Evolutionary conservation across 2,329 filamentous ascomycete species (phyloP).

Genomic region (Balansia obtecta): DNA sequence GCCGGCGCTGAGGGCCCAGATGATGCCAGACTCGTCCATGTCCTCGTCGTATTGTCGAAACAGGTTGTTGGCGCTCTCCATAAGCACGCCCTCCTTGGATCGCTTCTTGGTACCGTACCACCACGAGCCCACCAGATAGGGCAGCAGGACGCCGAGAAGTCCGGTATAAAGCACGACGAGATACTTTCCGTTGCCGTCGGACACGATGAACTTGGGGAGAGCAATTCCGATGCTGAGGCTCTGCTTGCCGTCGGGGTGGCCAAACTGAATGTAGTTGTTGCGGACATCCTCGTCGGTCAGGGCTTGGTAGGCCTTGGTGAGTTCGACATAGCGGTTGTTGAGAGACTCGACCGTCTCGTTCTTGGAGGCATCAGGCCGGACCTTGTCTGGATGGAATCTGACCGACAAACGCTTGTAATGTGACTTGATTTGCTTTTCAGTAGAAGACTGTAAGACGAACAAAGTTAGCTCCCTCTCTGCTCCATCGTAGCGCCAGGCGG

Average conservation of each 20-base stretch:
- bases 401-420: constrained; percentile 80
- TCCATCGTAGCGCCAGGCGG: constrained; percentile 9
- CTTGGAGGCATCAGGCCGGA: constrained; percentile 66
- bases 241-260: constrained; percentile 96
- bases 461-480: constrained; percentile 12
- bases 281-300: constrained; percentile 94
- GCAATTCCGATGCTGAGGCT: constrained; percentile 97
- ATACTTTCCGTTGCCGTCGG: constrained; percentile 91
- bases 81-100: constrained; percentile 86
- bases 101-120: constrained; percentile 94
- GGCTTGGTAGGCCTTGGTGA: constrained; percentile 96
- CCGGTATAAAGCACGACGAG: constrained; percentile 81
- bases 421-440: constrained; percentile 83
- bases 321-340: constrained; percentile 82
- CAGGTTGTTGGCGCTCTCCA: constrained; percentile 87
- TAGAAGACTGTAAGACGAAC: constrained; percentile 48
- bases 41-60: constrained; percentile 87
- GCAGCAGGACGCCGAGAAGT: constrained; percentile 78
- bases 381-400: constrained; percentile 87
- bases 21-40: constrained; percentile 66
- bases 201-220: constrained; percentile 82
- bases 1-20: constrained; percentile 71
- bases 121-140: constrained; percentile 91
- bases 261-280: constrained; percentile 93
- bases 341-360: constrained; percentile 80